Conservation (phyloP, 768 basidiomycete genomes). For the Daedalea quercina region DNA sequence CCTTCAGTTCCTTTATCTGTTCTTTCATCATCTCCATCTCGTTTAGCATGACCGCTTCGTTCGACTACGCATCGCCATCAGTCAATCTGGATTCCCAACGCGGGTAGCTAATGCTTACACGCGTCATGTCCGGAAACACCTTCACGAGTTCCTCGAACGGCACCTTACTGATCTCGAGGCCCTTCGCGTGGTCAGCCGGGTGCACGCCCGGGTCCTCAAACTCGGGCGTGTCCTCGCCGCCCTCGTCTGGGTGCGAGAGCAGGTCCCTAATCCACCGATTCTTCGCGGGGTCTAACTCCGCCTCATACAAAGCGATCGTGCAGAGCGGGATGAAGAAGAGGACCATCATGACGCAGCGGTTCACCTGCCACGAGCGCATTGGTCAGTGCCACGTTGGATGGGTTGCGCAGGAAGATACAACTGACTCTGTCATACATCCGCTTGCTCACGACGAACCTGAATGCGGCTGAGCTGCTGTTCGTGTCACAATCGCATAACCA, state of each 20-base stretch:
- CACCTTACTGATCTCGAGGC: constrained; percentile 62
- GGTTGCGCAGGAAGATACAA: neutral
- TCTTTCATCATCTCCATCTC: constrained; percentile 55
- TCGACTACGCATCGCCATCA: constrained; percentile 41
- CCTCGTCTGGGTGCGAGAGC: constrained; percentile 56
- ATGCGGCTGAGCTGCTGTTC: neutral
- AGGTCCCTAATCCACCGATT: constrained; percentile 64
- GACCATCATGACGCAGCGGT: constrained; percentile 67
- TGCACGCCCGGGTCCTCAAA: constrained; percentile 57
- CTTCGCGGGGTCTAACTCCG: constrained; percentile 40
- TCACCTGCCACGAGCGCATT: constrained; percentile 39
- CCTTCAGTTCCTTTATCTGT: constrained; percentile 30
- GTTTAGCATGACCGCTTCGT: constrained; percentile 56
- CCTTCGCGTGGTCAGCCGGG: constrained; percentile 43
- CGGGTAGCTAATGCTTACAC: constrained; percentile 39
- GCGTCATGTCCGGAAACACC: constrained; percentile 64
- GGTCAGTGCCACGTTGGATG: neutral
- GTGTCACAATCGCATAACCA: constrained; percentile 7
- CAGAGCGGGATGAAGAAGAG: constrained; percentile 81
- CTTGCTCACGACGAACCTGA: constrained; percentile 38
- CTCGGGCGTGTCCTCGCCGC: constrained; percentile 45
- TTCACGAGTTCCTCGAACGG: constrained; percentile 64
- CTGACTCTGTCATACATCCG: constrained; percentile 54
- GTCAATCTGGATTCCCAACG: neutral
- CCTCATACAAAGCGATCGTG: constrained; percentile 71